Conservation (phyloP, 495 filamentous ascomycete genomes). For the Aspergillus cristatus region DNA sequence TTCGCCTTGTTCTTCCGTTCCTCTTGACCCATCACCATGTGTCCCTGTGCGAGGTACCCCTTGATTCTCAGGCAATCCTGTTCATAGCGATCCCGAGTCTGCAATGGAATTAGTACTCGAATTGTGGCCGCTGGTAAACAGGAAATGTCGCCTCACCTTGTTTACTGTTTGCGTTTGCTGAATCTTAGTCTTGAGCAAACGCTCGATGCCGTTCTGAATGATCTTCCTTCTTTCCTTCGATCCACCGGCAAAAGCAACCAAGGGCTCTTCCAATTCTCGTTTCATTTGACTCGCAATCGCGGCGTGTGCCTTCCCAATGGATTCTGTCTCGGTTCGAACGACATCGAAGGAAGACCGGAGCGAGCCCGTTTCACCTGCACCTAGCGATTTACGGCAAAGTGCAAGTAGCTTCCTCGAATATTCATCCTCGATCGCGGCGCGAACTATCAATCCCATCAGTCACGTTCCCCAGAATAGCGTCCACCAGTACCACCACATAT, state of each 20-base stretch:
- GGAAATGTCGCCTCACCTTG: conserved; percentile 49
- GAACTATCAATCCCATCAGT: conserved; percentile 45
- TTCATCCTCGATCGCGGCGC: conserved; percentile 92
- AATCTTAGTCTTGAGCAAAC: conserved; percentile 82
- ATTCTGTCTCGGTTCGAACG: conserved; percentile 83
- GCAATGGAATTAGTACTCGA: conserved; percentile 17
- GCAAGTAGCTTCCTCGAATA: conserved; percentile 87
- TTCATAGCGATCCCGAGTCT: conserved; percentile 90
- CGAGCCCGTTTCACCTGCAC: conserved; percentile 79
- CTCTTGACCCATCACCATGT: conserved; percentile 99
- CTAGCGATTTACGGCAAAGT: conserved; percentile 79
- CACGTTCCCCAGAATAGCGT: neutral
- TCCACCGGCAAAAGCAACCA: conserved; percentile 82
- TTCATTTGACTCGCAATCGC: conserved; percentile 90
- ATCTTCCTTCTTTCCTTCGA: conserved; percentile 96
- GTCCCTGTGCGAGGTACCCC: conserved; percentile 93
- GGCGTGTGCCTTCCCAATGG: conserved; percentile 88
- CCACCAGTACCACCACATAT: neutral
- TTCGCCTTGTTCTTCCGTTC: conserved; percentile 98
- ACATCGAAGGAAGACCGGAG: conserved; percentile 76
- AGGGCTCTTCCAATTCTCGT: conserved; percentile 89
- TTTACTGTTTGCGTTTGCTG: conserved; percentile 87
- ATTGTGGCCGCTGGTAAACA: no score
- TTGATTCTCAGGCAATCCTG: conserved; percentile 98
- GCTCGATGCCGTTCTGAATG: conserved; percentile 85